Evolutionary conservation across 441 rosid species (phyloP).

Genomic region (Pelargonium cotyledonis): DNA sequence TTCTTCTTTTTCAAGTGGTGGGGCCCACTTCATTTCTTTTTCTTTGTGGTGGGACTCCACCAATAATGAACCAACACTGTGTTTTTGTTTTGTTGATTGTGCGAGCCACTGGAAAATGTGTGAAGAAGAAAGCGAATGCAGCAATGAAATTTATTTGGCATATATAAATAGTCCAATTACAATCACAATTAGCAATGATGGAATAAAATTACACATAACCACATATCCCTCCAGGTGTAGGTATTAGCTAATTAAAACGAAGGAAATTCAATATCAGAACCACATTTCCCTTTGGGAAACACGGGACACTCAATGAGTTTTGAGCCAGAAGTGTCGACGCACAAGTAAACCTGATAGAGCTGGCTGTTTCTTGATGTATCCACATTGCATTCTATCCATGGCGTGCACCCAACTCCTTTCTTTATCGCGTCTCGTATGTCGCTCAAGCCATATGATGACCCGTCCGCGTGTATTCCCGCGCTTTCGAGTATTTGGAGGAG

Average conservation of each 20-base stretch:
- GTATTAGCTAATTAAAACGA: conserved; percentile 30
- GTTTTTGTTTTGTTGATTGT: too few species aligned
- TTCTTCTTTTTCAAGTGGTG: too few species aligned
- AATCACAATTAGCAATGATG: too few species aligned
- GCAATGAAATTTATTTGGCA: too few species aligned
- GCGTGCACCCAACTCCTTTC: conserved; percentile 36
- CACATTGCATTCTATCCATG: conserved; percentile 60
- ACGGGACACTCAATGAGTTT: conserved; percentile 49
- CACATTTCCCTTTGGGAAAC: conserved; percentile 50
- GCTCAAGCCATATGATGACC: conserved; percentile 24
- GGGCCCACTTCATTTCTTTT: too few species aligned
- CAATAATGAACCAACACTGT: too few species aligned
- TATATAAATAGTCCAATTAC: too few species aligned
- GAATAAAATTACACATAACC: too few species aligned
- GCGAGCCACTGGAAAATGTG: too few species aligned
- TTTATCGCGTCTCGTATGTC: conserved; percentile 27
- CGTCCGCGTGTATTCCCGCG: conserved; percentile 41
- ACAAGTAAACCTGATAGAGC: conserved; percentile 65
- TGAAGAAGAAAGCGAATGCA: too few species aligned
- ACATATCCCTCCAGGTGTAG: too few species aligned
- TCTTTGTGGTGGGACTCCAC: too few species aligned
- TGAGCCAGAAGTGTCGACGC: conserved; percentile 51
- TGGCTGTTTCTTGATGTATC: conserved; percentile 54
- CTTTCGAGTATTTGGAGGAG: conserved; percentile 40
- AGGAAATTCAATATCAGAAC: conserved; percentile 51